phyloP scores from a whole-genome alignment of 345 rosid genomes.

The Citrus sinensis region DNA sequence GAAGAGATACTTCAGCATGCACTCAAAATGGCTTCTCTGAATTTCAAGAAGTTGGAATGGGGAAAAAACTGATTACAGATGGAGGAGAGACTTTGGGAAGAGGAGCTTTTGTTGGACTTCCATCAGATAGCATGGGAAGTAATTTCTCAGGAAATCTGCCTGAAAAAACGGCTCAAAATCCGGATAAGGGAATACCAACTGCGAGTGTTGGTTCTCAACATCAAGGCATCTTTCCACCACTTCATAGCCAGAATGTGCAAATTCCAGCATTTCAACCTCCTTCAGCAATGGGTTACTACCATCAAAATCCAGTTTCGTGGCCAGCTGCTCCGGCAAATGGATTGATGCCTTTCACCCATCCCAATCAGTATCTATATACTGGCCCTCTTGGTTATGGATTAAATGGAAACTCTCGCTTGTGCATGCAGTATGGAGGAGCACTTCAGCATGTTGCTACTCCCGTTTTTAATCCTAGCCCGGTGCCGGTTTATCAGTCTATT shows the following conservation, averaged over 20 bases:
- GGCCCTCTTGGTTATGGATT: slow-evolving; percentile 56
- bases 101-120: slow-evolving; percentile 27
- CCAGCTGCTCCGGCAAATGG: slow-evolving; percentile 61
- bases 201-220: slow-evolving; percentile 40
- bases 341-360: slow-evolving; percentile 51
- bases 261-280: slow-evolving; percentile 62
- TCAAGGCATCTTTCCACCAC: slow-evolving; percentile 41
- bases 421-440: slow-evolving; percentile 62
- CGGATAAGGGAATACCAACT: slow-evolving; percentile 34
- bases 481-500: slow-evolving; percentile 54
- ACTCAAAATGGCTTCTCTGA: slow-evolving; percentile 37
- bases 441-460: slow-evolving; percentile 50
- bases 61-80: slow-evolving; percentile 26
- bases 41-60: slow-evolving; percentile 32
- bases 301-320: slow-evolving; percentile 81
- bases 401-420: slow-evolving; percentile 58
- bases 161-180: slow-evolving; percentile 30
- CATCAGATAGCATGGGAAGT: slow-evolving; percentile 28
- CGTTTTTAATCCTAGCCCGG: slow-evolving; percentile 37
- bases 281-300: slow-evolving; percentile 73
- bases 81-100: slow-evolving; percentile 34
- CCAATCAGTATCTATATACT: slow-evolving; percentile 59
- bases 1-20: slow-evolving; percentile 42
- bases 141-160: slow-evolving; percentile 32
- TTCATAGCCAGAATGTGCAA: slow-evolving; percentile 55